These are phyloP conservation scores for Trichoderma sp. DNA, from an alignment of 2,329 filamentous ascomycete genomes.

Conservation along the genomic window DNA sequence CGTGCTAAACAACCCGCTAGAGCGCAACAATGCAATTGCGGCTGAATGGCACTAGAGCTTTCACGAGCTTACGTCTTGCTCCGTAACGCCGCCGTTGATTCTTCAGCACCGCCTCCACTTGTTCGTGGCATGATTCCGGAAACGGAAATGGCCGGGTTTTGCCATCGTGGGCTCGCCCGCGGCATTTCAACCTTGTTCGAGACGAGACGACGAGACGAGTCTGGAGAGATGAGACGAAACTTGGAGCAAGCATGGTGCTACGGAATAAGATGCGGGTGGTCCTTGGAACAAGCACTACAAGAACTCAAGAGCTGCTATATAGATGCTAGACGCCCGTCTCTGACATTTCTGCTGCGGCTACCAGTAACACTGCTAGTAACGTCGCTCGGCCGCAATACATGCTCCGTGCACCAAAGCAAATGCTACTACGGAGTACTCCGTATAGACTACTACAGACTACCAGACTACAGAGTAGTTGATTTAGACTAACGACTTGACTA, in stretches of 20 bases:
- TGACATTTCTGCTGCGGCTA: not conserved
- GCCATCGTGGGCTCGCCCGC: not conserved
- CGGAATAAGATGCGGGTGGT: not conserved
- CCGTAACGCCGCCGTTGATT: not conserved
- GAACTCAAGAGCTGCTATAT: not conserved
- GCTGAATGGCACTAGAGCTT: constrained; percentile 8
- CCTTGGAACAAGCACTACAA: not conserved
- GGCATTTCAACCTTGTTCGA: not conserved
- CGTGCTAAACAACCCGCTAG: not conserved
- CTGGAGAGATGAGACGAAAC: not conserved
- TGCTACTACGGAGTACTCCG: not conserved
- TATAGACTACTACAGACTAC: not conserved
- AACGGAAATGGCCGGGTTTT: constrained; percentile 1
- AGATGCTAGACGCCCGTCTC: not conserved
- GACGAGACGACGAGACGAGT: not conserved
- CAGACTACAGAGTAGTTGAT: not conserved
- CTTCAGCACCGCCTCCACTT: constrained; percentile 7
- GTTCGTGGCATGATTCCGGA: constrained; percentile 12
- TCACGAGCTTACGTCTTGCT: not conserved
- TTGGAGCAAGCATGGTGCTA: not conserved
- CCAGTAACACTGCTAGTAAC: not conserved
- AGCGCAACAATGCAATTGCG: not conserved
- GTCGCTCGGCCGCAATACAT: too few species aligned
- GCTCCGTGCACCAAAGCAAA: not conserved
- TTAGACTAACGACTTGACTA: not conserved